Conservation (phyloP, 1,139 yeast species). For the Wickerhamomyces sp. region DNA sequence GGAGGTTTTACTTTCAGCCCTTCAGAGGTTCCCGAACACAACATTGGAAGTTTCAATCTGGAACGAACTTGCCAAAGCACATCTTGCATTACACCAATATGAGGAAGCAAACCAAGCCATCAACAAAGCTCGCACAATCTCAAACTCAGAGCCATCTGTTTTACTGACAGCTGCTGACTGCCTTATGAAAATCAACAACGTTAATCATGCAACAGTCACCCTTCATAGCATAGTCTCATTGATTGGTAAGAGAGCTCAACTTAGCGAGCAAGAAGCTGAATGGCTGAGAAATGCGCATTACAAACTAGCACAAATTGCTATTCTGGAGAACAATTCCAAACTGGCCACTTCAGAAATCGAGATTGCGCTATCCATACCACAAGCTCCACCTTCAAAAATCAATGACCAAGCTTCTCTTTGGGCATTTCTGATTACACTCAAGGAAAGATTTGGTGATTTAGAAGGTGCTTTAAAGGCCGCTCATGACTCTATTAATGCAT, state of each 20-base stretch:
- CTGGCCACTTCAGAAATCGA: constrained; percentile 42
- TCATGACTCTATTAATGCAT: constrained; percentile 39
- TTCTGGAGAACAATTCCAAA: constrained; percentile 46
- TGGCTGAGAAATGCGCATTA: constrained; percentile 48
- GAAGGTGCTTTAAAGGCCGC: constrained; percentile 44
- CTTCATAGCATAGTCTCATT: constrained; percentile 40
- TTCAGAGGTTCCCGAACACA: constrained; percentile 33
- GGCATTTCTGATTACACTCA: constrained; percentile 47
- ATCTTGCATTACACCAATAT: constrained; percentile 39
- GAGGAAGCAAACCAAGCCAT: constrained; percentile 49
- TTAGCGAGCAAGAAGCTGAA: constrained; percentile 31
- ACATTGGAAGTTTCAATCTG: constrained; percentile 34
- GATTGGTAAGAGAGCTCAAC: constrained; percentile 30
- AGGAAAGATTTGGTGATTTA: constrained; percentile 44
- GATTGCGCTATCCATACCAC: constrained; percentile 44
- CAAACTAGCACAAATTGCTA: constrained; percentile 48
- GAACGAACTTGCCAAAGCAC: constrained; percentile 47
- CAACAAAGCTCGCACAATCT: constrained; percentile 39
- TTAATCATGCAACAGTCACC: constrained; percentile 41
- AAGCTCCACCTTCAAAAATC: constrained; percentile 39
- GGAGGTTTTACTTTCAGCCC: constrained; percentile 36
- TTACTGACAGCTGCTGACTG: constrained; percentile 45
- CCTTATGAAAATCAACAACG: constrained; percentile 36
- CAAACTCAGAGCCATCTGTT: constrained; percentile 39
- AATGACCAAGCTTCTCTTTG: constrained; percentile 46